Base-by-base conservation (phyloP, 371 early-diverging fungal genomes). In the Apophysomyces variabilis region DNA sequence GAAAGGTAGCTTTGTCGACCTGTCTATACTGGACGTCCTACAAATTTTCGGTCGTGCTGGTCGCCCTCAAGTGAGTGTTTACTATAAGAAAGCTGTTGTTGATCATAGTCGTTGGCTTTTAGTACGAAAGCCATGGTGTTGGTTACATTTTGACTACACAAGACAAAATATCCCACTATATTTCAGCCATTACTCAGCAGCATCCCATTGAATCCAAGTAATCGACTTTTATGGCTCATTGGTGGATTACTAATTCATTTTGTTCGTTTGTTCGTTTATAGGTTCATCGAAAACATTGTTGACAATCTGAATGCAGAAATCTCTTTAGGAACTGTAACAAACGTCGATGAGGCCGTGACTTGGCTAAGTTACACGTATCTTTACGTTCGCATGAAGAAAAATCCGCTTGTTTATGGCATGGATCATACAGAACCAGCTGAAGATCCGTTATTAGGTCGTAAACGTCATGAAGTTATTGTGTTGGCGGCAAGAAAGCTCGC, bases 11-110 rank as follows among this genome's bases (percentile, higher is more conserved):
- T 98, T 93, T 71, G 90, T 92, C 0, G 98, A 97, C 69, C 81
- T 99, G 18, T 95, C 96, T 0, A 93, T 97, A 70, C 79, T 98
- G 56, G 99, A 98, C 78, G 98, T 98, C 1, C 82, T 99, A 64
- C 99, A 99, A 78, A 99, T 99, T 64, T 99, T 99, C 80, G 99
- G 99, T 68, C 94, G 99, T 75, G 99, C 99, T 38, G 99, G 99
- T 67, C 92, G 98, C 66, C 96, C 97, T 41, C 94, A 93, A 69
- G 81, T 76, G 71, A 60, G 61, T 7, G 3, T 3, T 26, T 26
- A 26, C 3, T 26, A 3, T 26, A 26, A 26, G 3, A 4, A 38
- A 35, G 32, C 6, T 46, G 38, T 5, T 58, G 46, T 16, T 46
- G 3, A n/a, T n/a, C 32, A 26, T 26, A 26, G 3, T 26, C 3